Evolutionary conservation across 805 yeast species (phyloP), one percentile per base, ranked within the genome.

Genomic region (Candida piceae): DNA sequence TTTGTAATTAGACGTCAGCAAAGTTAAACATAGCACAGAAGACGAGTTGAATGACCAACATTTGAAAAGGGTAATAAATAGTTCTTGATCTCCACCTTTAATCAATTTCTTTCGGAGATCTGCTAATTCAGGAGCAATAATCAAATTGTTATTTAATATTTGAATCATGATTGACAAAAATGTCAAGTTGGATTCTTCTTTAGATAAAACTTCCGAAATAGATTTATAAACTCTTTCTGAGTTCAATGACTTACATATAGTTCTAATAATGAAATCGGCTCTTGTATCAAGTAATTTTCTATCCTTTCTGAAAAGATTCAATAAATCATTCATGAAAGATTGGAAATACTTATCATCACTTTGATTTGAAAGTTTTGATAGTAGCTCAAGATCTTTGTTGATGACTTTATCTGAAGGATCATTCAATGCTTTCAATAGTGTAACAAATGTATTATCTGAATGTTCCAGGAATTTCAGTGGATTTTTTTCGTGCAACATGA

Each of bases 31-130:
- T 29, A 93, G 64, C 0, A 89, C 84, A 4, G 97, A 89, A 1
- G 94, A 88, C 0, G 96, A 80, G 55, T 87, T 90, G 42, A 82
- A 81, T 46, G 95, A 80, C 98, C 98, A 93, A 40, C 94, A 79
- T 52, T 77, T 79, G 62, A 90, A 93, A 38, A 93, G 65, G 1
- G 80, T 66, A 19, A 83, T 72, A 56, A 93, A 93, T 28, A 89
- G 67, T 16, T 48, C 53, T 13, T 29, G 34, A 16, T 50, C 50
- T 22, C 45, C 48, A 3, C 48, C 49, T 7, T 42, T 45, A 18
- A 49, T 70, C 35, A 90, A 64, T 49, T 83, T 76, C 40, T 74
- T 76, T 36, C 98, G 73, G 44, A 93, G 68, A 2, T 69, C 67
- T 0, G 76, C 61, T 34, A 93, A 68, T 52, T 93, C 97, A 2